A percentile compares a stretch with the other conserved stretches of the same genome.
Conservation (phyloP, 2,329 filamentous ascomycete species). For the Neonectria hederae region DNA sequence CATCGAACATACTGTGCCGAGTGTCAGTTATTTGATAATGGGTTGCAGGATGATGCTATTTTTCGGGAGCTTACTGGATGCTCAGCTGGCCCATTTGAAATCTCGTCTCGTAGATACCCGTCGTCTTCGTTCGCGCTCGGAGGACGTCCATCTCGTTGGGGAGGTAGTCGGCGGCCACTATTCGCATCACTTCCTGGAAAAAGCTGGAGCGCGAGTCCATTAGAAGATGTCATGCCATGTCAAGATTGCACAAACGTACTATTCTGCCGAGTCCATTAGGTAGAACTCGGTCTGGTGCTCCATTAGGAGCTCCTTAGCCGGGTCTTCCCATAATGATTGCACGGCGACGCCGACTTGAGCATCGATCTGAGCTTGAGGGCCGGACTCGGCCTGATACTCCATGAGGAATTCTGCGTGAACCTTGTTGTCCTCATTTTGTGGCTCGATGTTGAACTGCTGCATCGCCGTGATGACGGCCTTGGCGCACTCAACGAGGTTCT, state of each 20-base stretch:
- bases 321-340: slow-evolving; percentile 88
- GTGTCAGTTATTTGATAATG: slow-evolving; percentile 32
- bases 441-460: slow-evolving; percentile 88
- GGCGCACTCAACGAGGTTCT: slow-evolving; percentile 96
- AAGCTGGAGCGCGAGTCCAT: slow-evolving; percentile 68
- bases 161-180: slow-evolving; percentile 85
- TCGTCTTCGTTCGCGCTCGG: slow-evolving; percentile 95
- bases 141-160: slow-evolving; percentile 95
- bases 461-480: slow-evolving; percentile 93
- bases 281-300: slow-evolving; percentile 98
- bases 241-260: slow-evolving; percentile 68
- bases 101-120: slow-evolving; percentile 97
- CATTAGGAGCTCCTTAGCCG: slow-evolving; percentile 82
- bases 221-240: slow-evolving; percentile 12
- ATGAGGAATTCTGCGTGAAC: slow-evolving; percentile 82
- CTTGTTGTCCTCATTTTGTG: slow-evolving; percentile 74
- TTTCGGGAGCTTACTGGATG: slow-evolving; percentile 80
- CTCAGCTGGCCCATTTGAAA: slow-evolving; percentile 99
- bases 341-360: slow-evolving; percentile 83
- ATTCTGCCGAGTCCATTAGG: slow-evolving; percentile 98
- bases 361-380: slow-evolving; percentile 87
- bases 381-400: slow-evolving; percentile 89
- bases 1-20: slow-evolving; percentile 90
- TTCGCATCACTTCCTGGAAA: slow-evolving; percentile 90
- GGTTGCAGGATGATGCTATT: not conserved